Evolutionary conservation across 1,284 basidiomycete species (phyloP).

Genomic region (Tylopilus sp.): DNA sequence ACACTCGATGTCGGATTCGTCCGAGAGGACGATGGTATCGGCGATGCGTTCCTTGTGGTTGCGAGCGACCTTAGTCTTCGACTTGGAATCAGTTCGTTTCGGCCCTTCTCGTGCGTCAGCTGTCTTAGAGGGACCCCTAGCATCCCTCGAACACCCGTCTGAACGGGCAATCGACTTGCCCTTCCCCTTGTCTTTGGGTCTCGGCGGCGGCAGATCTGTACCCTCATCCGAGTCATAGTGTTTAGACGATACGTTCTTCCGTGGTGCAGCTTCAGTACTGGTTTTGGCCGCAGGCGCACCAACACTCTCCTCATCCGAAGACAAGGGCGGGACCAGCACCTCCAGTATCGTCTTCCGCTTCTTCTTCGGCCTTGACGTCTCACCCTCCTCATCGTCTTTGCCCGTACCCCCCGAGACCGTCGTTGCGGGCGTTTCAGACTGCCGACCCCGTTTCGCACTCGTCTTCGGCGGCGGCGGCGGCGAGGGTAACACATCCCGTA

Average conservation of each 20-base stretch:
- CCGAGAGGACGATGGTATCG: neutral
- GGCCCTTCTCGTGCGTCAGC: slow-evolving; percentile 3
- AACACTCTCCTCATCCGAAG: slow-evolving; percentile 26
- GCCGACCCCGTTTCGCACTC: slow-evolving; percentile 34
- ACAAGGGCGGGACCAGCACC: slow-evolving; percentile 16
- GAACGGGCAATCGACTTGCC: slow-evolving; percentile 1
- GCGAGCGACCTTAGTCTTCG: slow-evolving; percentile 3
- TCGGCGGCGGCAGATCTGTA: slow-evolving; percentile 13
- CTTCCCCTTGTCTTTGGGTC: slow-evolving; percentile 4
- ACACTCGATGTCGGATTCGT: slow-evolving; percentile 11
- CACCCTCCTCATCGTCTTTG: slow-evolving; percentile 1
- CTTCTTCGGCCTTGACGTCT: slow-evolving; percentile 27
- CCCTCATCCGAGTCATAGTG: slow-evolving; percentile 8
- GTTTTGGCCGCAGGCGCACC: accelerated
- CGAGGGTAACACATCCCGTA: neutral
- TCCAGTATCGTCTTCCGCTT: slow-evolving; percentile 29
- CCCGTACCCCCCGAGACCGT: neutral
- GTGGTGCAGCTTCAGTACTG: neutral
- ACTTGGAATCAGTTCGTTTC: neutral
- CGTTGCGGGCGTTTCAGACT: neutral
- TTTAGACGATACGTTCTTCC: neutral
- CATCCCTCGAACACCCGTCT: neutral
- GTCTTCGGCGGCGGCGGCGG: slow-evolving; percentile 5
- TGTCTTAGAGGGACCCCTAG: neutral
- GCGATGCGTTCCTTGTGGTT: slow-evolving; percentile 1